phyloP scores from a whole-genome alignment of 805 yeast species.

The Starmerella floris region DNA sequence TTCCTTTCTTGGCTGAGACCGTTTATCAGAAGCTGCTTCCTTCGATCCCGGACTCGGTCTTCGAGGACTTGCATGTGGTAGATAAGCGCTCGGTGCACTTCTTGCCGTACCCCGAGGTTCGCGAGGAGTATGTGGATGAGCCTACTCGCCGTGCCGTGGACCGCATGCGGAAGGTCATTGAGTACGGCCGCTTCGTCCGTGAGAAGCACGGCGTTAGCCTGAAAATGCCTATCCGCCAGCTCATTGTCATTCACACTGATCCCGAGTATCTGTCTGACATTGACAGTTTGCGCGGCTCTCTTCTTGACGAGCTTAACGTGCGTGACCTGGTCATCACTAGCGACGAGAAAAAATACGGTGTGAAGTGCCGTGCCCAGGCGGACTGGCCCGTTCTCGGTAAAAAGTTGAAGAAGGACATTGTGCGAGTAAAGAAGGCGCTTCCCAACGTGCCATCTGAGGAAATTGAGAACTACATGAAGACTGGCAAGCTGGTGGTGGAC shows the following conservation, averaged over 20 bases:
- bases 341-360: constrained; percentile 85
- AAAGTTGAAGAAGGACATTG: constrained; percentile 87
- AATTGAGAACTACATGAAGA: constrained; percentile 57
- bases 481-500: constrained; percentile 71
- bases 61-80: constrained; percentile 24
- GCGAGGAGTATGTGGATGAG: constrained; percentile 66
- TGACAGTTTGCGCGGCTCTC: constrained; percentile 61
- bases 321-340: constrained; percentile 76
- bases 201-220: constrained; percentile 88
- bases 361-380: constrained; percentile 85
- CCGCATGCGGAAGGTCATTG: constrained; percentile 95
- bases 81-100: constrained; percentile 80
- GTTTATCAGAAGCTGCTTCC: constrained; percentile 65
- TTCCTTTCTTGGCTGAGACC: constrained; percentile 87
- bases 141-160: constrained; percentile 76
- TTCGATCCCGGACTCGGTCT: constrained; percentile 30
- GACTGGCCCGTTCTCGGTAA: constrained; percentile 99
- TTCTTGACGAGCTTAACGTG: constrained; percentile 82
- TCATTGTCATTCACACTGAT: constrained; percentile 77
- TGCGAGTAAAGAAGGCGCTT: constrained; percentile 85
- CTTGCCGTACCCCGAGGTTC: constrained; percentile 76
- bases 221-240: constrained; percentile 83
- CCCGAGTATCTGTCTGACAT: constrained; percentile 61
- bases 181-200: constrained; percentile 89
- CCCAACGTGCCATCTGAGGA: constrained; percentile 70